Evolutionary conservation across 1,139 yeast species (phyloP), one percentile per base, ranked within the genome.

Genomic region (Hansenula anomala): DNA sequence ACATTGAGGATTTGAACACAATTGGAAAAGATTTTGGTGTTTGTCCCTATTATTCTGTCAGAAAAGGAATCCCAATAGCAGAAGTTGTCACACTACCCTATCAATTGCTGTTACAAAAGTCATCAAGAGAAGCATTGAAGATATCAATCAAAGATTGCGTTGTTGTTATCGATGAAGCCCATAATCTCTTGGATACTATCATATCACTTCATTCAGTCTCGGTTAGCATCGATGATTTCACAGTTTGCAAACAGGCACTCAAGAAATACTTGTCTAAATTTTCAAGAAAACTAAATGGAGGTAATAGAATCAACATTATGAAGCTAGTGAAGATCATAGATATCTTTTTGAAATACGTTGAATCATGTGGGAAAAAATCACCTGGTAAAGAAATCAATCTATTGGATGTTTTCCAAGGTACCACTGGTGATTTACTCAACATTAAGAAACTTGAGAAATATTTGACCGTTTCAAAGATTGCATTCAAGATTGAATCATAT

Each of bases 121-220:
- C 75, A 4, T 73, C 95, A 0, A 67, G 97, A 50, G 67, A 70
- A 4, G 65, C 79, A 0, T 59, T 88, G 36, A 76, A 78, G 1
- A 57, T 90, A 6, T 70, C 80, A 36, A 55, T 90, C 14, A 70
- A 73, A 37, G 73, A 78, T 43, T 71, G 92, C 0, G 73, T 90
- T 7, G 75, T 92, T 1, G 74, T 92, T 4, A 81, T 90, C 28
- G 98, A 90, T 56, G 98, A 90, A 56, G 97, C 97, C 0, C 98
- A 90, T 56, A 90, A 90, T 55, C 64, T 90, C 30, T 58, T 89
- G 25, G 97, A 89, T 49, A 80, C 90, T 0, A 78, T 90, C 5
- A 75, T 82, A 2, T 66, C 85, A 1, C 64, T 90, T 45, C 73
- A 84, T 51, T 87, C 96, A 0, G 72, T 78, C 1, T 60, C 73